A percentile compares a stretch with the other conserved stretches of the same genome.
Evolutionary conservation across 225 moss, liverwort and hornwort genomes (phyloP).

Genomic region (Ulota crispa): DNA sequence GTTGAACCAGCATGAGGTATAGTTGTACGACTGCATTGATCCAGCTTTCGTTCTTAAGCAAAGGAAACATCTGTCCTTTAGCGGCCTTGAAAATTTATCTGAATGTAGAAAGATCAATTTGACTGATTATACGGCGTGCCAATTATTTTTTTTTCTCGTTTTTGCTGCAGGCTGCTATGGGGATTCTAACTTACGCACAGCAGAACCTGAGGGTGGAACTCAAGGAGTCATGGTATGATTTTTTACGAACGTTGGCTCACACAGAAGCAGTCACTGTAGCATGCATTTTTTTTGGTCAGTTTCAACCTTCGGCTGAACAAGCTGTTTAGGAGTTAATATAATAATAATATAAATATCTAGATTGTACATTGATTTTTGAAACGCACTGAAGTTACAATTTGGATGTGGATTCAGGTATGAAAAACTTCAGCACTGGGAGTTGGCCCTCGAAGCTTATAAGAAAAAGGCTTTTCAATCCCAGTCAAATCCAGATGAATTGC

Average conservation of each 20-base stretch:
- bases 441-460: constrained; percentile 76
- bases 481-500: constrained; percentile 58
- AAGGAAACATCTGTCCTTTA: not conserved
- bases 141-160: not conserved
- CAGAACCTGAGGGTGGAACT: constrained; percentile 72
- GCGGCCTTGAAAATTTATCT: not conserved
- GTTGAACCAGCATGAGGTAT: constrained; percentile 97
- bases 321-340: not conserved
- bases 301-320: not conserved
- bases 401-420: constrained; percentile 73
- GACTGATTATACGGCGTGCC: not conserved
- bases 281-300: not conserved
- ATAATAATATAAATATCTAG: not conserved
- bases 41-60: not conserved
- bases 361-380: not conserved
- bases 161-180: constrained; percentile 84
- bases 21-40: not conserved
- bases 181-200: constrained; percentile 85
- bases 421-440: constrained; percentile 93
- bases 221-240: constrained; percentile 85
- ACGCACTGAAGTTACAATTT: constrained; percentile 1
- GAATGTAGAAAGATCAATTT: not conserved
- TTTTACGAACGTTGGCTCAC: not conserved
- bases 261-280: constrained; percentile 2
- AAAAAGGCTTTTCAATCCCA: constrained; percentile 52